These are phyloP conservation scores for Pleurotus tuoliensis DNA, from an alignment of 768 basidiomycete genomes.

Conservation along the genomic window DNA sequence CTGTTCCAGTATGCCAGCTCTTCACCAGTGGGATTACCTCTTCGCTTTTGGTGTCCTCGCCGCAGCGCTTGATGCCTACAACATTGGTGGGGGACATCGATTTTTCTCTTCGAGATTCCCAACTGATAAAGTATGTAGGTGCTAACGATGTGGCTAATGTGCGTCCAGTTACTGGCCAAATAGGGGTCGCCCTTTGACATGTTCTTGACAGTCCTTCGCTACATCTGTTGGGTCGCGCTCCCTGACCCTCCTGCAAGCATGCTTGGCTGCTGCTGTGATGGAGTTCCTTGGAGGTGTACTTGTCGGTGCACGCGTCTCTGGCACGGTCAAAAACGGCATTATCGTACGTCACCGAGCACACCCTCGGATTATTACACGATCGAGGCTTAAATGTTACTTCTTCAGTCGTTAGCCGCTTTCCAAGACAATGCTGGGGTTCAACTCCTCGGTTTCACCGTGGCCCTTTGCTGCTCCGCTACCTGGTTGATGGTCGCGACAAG, in stretches of 20 bases:
- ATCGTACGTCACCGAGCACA: slow-evolving; percentile 14
- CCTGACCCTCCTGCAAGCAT: slow-evolving; percentile 21
- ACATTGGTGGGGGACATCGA: not conserved
- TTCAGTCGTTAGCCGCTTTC: slow-evolving; percentile 18
- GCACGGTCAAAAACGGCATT: slow-evolving; percentile 26
- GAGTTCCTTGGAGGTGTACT: slow-evolving; percentile 24
- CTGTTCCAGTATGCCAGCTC: slow-evolving; percentile 16
- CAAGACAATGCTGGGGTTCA: slow-evolving; percentile 23
- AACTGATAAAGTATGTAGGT: slow-evolving; percentile 20
- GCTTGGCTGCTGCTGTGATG: slow-evolving; percentile 21
- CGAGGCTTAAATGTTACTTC: not conserved
- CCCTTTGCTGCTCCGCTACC: slow-evolving; percentile 19
- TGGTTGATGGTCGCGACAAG: slow-evolving; percentile 24
- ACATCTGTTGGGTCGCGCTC: slow-evolving; percentile 24
- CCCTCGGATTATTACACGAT: not conserved
- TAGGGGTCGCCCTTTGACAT: not conserved
- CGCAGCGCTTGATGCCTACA: slow-evolving; percentile 6
- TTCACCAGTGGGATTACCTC: slow-evolving; percentile 27
- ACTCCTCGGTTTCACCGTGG: slow-evolving; percentile 23
- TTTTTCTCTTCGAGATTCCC: slow-evolving; percentile 7
- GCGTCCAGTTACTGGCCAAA: not conserved
- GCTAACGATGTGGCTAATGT: slow-evolving; percentile 28
- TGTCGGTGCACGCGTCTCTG: slow-evolving; percentile 24
- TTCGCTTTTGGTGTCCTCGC: slow-evolving; percentile 24
- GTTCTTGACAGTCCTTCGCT: slow-evolving; percentile 16